Conservation (phyloP, 306 rosid genomes). For the Vigna reflexopilosa region DNA sequence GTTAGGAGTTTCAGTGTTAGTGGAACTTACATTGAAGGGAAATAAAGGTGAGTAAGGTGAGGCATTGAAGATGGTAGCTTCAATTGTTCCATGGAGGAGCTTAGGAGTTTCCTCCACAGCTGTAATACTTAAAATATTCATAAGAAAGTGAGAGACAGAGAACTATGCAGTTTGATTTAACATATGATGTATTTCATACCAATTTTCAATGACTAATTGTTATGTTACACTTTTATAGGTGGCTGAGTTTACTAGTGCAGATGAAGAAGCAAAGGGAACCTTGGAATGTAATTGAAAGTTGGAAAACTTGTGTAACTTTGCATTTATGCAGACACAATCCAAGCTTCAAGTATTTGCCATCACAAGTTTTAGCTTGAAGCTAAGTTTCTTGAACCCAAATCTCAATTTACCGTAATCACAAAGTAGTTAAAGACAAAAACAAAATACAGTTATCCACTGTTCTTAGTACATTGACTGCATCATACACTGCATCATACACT, state of each 20-base stretch:
- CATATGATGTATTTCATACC: conserved; percentile 23
- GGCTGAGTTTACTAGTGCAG: conserved; percentile 34
- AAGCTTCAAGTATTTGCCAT: conserved; percentile 59
- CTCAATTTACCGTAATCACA: conserved; percentile 48
- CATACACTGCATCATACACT: not conserved
- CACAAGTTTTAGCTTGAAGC: conserved; percentile 65
- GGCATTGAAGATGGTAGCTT: conserved; percentile 90
- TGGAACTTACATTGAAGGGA: conserved; percentile 67
- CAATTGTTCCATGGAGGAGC: conserved; percentile 91
- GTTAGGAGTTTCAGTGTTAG: not conserved
- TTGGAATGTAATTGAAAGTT: conserved; percentile 65
- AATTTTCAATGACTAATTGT: conserved; percentile 34
- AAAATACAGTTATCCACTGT: not conserved
- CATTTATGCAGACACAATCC: conserved; percentile 56
- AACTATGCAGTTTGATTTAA: conserved; percentile 28
- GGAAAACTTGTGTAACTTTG: conserved; percentile 66
- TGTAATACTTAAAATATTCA: conserved; percentile 40
- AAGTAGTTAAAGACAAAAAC: conserved; percentile 24
- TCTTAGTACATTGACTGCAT: conserved; percentile 22
- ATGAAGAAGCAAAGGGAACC: conserved; percentile 51
- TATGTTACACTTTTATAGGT: conserved; percentile 38
- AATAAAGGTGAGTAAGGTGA: conserved; percentile 60
- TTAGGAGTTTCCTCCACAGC: conserved; percentile 59
- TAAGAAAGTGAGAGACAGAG: not conserved
- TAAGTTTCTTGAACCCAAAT: conserved; percentile 56